Evolutionary conservation across 805 yeast genomes (phyloP).

Genomic region (Sporopachydermia lactativora): DNA sequence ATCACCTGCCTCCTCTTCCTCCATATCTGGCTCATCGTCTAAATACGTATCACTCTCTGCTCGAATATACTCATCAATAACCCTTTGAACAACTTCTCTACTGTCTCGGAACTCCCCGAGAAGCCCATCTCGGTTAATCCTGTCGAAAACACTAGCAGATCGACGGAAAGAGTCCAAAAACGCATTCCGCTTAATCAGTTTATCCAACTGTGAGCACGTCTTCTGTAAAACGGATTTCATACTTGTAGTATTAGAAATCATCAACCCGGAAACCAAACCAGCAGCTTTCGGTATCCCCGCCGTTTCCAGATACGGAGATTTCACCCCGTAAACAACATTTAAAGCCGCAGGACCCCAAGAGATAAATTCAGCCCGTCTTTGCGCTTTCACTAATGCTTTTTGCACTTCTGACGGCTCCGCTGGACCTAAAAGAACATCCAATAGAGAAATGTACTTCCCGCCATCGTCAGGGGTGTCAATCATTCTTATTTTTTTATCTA

Average conservation of each 20-base stretch:
- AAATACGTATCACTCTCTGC: constrained; percentile 39
- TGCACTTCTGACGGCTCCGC: constrained; percentile 59
- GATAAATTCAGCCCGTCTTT: constrained; percentile 57
- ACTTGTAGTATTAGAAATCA: constrained; percentile 72
- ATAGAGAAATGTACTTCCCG: constrained; percentile 48
- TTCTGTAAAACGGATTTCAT: constrained; percentile 52
- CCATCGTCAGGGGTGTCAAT: constrained; percentile 26
- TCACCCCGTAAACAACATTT: constrained; percentile 63
- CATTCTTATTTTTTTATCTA: constrained; percentile 69
- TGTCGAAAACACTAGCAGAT: constrained; percentile 22
- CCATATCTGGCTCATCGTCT: constrained; percentile 2
- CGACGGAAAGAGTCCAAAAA: constrained; percentile 64
- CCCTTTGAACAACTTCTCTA: constrained; percentile 58
- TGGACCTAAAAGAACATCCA: constrained; percentile 57
- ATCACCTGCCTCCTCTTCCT: neutral
- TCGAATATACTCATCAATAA: constrained; percentile 69
- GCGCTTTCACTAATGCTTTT: constrained; percentile 49
- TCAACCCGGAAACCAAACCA: constrained; percentile 57
- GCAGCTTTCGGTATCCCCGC: constrained; percentile 20
- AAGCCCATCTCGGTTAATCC: constrained; percentile 14
- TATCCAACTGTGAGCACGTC: constrained; percentile 65
- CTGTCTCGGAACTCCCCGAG: constrained; percentile 67
- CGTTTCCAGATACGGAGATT: constrained; percentile 41
- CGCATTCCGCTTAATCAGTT: constrained; percentile 66
- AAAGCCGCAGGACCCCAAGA: constrained; percentile 78